phyloP scores from a whole-genome alignment of 768 basidiomycete species.

The Rhodotorula toruloides region DNA sequence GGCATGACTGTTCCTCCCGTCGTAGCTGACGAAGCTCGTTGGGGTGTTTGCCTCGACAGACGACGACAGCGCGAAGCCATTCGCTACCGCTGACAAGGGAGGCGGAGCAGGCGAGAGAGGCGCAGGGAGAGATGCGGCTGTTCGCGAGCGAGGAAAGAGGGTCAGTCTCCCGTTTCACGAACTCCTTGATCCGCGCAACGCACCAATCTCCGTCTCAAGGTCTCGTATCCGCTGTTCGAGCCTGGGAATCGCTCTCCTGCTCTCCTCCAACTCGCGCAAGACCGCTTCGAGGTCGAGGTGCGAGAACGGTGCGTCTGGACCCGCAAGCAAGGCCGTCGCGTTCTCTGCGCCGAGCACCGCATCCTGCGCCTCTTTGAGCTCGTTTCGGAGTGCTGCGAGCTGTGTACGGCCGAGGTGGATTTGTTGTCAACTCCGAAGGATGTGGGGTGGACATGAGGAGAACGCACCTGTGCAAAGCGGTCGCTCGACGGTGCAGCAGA shows the following conservation, averaged over 20 bases:
- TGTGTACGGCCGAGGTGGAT: not conserved
- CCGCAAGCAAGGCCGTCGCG: not conserved
- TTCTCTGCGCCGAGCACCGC: conserved; percentile 1
- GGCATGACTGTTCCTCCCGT: no score
- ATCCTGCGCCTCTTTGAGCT: conserved; percentile 4
- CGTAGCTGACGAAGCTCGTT: not conserved
- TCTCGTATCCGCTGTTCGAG: conserved; percentile 59
- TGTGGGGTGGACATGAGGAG: conserved; percentile 1
- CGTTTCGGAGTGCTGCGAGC: not conserved
- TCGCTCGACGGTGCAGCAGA: no score
- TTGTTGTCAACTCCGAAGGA: not conserved
- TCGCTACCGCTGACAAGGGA: not conserved
- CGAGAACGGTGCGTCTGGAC: not conserved
- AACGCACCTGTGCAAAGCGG: not conserved
- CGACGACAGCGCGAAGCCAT: not conserved
- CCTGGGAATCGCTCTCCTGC: conserved; percentile 44
- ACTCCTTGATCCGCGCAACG: conserved; percentile 36
- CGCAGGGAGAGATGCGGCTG: conserved; percentile 35
- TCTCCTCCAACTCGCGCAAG: not conserved
- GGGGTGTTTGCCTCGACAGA: not conserved
- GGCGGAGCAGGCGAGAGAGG: conserved; percentile 5
- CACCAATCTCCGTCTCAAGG: conserved; percentile 47
- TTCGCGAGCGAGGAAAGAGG: conserved; percentile 41
- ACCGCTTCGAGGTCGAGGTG: not conserved
- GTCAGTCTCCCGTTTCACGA: not conserved